Evolutionary conservation across 2,329 filamentous ascomycete species (phyloP).

Genomic region (Pyrenophora seminiperda): DNA sequence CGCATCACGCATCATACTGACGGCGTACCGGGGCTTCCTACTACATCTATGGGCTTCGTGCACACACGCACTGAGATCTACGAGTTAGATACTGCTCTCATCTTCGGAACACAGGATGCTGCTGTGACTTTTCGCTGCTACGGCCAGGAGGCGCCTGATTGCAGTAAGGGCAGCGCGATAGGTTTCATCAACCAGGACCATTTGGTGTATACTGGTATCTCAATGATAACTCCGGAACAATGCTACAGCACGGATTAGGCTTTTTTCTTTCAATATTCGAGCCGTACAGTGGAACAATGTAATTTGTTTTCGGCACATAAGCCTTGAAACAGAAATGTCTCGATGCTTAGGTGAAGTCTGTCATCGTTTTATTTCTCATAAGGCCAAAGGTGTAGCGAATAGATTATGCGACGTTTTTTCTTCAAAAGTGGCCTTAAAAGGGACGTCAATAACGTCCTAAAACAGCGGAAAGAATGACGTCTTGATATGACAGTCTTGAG

Average conservation of each 20-base stretch:
- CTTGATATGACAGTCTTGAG: too few species aligned
- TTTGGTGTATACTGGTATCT: conserved; percentile 16
- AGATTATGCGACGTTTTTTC: too few species aligned
- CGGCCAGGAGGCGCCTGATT: conserved; percentile 23
- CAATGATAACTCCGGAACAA: conserved; percentile 11
- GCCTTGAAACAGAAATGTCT: too few species aligned
- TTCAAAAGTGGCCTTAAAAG: too few species aligned
- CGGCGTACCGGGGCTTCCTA: conserved; percentile 68
- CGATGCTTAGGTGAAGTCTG: too few species aligned
- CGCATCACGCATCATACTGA: conserved; percentile 70
- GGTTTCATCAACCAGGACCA: conserved; percentile 21
- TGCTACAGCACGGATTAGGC: conserved; percentile 3
- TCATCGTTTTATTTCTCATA: too few species aligned
- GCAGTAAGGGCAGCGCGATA: conserved; percentile 9
- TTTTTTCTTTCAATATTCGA: too few species aligned
- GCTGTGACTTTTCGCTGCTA: conserved; percentile 20
- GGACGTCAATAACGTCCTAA: too few species aligned
- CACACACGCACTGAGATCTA: conserved; percentile 72
- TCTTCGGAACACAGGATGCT: conserved; percentile 9
- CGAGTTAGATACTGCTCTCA: conserved; percentile 2
- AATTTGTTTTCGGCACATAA: too few species aligned
- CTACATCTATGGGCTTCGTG: conserved; percentile 62
- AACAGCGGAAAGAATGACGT: too few species aligned
- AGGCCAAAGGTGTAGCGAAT: too few species aligned
- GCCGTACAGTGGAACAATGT: too few species aligned